Base-by-base conservation (phyloP, 495 filamentous ascomycete species). In the Daldinia childiae region DNA sequence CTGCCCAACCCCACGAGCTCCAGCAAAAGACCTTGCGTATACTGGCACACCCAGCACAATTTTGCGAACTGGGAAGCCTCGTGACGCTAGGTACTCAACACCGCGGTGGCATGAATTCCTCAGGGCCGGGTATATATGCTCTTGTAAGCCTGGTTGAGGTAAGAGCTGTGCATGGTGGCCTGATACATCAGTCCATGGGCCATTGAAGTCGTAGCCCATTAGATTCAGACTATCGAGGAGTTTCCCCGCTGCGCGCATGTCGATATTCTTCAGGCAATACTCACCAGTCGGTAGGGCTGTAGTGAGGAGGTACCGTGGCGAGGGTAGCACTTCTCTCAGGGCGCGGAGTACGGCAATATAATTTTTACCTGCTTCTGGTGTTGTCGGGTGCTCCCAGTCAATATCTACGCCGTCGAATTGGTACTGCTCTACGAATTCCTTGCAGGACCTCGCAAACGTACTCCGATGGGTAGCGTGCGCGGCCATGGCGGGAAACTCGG, bases 181-280 rank as follows among this genome's bases (percentile, higher is more conserved):
- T 14, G 85, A 86, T 34, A 85, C 80, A 26, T 82, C 70, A 2
- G 86, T 85, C 92, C 92, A 94, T 1, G 91, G 85, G 0, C 92
- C 92, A 3, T 87, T 84, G 75, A 94, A 94, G 77, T 95, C 92
- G 71, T 94, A 95, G 5, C 88, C 84, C 92, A 94, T 95, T n/a
- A 95, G 78, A 70, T 94, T 94, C 69, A 95, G 81, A 69, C 88
- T 84, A 76, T 94, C 90, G 19, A 94, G 83, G 38, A 90, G 84
- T 17, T 82, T 68, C 11, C 85, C 81, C 1, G 89, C 89, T 17
- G 80, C 78, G 32, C 75, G 72, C 9, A 94, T 83, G 70, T 92
- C 84, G 63, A 95, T 93, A 73, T 93, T 83, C 60, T 85, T 83
- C 12, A 95, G 78, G 12, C 87, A 90, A 88, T 92, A 94, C 77